Evolutionary conservation across 2,329 filamentous ascomycete species (phyloP).

Genomic region (Teratosphaeria destructans): DNA sequence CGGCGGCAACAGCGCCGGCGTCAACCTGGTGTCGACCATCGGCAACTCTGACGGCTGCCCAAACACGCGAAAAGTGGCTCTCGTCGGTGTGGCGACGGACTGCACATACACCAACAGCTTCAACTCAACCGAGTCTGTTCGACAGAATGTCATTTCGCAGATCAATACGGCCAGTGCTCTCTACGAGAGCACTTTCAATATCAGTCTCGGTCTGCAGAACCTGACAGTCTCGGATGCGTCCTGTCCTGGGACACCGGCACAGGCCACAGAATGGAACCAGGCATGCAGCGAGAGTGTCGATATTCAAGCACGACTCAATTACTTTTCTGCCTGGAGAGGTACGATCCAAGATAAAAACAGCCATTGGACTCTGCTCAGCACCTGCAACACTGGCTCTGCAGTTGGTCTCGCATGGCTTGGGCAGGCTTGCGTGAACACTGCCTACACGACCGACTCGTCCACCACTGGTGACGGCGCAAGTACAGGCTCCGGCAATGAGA

Average conservation of each 20-base stretch:
- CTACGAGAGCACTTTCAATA: conserved; percentile 88
- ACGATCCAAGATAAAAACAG: conserved; percentile 68
- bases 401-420: conserved; percentile 92
- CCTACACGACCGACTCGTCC: conserved; percentile 35
- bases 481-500: conserved; percentile 47
- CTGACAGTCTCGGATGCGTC: conserved; percentile 62
- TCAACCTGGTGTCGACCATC: conserved; percentile 69
- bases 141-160: conserved; percentile 66
- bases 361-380: conserved; percentile 84
- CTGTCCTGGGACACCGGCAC: conserved; percentile 61
- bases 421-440: conserved; percentile 60
- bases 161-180: conserved; percentile 80
- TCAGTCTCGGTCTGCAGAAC: conserved; percentile 81
- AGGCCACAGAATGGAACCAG: conserved; percentile 73
- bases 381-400: conserved; percentile 69
- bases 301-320: conserved; percentile 69
- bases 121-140: conserved; percentile 51
- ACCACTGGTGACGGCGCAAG: conserved; percentile 27
- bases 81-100: conserved; percentile 86
- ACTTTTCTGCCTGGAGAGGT: conserved; percentile 84
- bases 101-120: conserved; percentile 76
- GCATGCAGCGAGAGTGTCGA: conserved; percentile 51
- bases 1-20: conserved; percentile 64
- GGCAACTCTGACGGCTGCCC: conserved; percentile 79
- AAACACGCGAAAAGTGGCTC: conserved; percentile 76